phyloP scores from a whole-genome alignment of 2,329 filamentous ascomycete genomes.

The Diaporthe sp. region DNA sequence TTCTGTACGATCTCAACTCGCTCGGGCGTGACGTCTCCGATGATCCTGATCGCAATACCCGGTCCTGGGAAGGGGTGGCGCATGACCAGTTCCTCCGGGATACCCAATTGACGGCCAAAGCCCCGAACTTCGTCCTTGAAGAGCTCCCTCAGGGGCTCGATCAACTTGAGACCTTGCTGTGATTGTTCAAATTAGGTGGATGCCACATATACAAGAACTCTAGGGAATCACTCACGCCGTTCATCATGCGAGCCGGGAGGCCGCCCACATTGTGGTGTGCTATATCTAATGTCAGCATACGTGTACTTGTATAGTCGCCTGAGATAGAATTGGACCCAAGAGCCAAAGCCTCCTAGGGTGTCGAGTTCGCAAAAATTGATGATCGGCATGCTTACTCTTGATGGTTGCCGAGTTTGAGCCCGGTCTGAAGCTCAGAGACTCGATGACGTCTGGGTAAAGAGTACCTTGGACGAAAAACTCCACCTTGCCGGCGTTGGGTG shows the following conservation, averaged over 20 bases:
- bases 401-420: constrained; percentile 59
- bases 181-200: constrained; percentile 24
- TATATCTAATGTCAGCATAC: constrained; percentile 35
- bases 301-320: too few relatives aligned
- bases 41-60: constrained; percentile 78
- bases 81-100: constrained; percentile 79
- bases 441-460: constrained; percentile 76
- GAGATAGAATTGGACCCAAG: too few relatives aligned
- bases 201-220: too few relatives aligned
- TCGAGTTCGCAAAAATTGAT: too few relatives aligned
- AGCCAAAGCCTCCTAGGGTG: too few relatives aligned
- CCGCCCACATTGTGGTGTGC: constrained; percentile 59
- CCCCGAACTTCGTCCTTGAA: constrained; percentile 87
- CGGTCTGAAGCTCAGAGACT: constrained; percentile 57
- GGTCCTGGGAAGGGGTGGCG: constrained; percentile 80
- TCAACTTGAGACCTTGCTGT: constrained; percentile 66
- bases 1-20: constrained; percentile 81
- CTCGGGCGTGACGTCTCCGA: constrained; percentile 86
- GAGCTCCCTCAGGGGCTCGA: constrained; percentile 82
- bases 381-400: constrained; percentile 46
- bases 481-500: constrained; percentile 76
- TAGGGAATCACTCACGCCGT: constrained; percentile 42
- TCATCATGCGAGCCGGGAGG: constrained; percentile 50
- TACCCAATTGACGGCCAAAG: constrained; percentile 76
- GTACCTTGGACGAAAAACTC: constrained; percentile 94